Evolutionary conservation across 2,329 filamentous ascomycete species (phyloP), one percentile per base, ranked within the genome.

Genomic region (Xylaria sp.): DNA sequence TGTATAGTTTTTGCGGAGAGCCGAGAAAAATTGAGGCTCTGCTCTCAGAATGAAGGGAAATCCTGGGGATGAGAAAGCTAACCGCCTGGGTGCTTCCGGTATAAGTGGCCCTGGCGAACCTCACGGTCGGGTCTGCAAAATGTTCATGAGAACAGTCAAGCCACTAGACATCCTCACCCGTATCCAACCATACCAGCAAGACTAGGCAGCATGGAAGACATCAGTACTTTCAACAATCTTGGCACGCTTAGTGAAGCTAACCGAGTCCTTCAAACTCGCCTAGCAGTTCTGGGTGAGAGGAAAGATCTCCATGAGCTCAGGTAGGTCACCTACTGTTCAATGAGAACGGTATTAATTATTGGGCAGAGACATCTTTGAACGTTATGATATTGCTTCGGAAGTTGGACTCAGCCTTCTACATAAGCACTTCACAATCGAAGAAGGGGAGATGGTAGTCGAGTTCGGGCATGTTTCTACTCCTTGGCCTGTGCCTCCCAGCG

Each of bases 401-500:
- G 49, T 57, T 25, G 59, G 64, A 20, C 53, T 66, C 3, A 66
- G 64, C 22, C 59, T 66, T 22, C 49, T 66, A 20, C 64, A 63
- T 55, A 66, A 66, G 17, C 63, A 66, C 47, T 66, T 66, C 36
- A 54, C 59, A 20, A 63, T 66, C 31, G 44, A 63, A 5, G 47
- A 63, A 57, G 64, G 64, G 7, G 64, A 66, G 47, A 63, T 49
- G 53, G 64, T 63, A 17, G 64, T 63, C 17, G 64, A 63, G 53
- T 63, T 66, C 27, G 59, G 64, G 6, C 64, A 66, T 38, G 64
- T 66, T 3, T 63, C 64, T 58, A 66, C 64, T 11, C 64, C 58
- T 9, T 66, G 64, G 64, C 64, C 59, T 13, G 59, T 66, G 15
- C 59, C 64, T 44, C 53, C 22, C 9, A 58, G n/a, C n/a, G 59